Percentiles rank a stretch among this genome's conserved stretches.
phyloP scores from a whole-genome alignment of 306 rosid species.

The Vigna mungo region DNA sequence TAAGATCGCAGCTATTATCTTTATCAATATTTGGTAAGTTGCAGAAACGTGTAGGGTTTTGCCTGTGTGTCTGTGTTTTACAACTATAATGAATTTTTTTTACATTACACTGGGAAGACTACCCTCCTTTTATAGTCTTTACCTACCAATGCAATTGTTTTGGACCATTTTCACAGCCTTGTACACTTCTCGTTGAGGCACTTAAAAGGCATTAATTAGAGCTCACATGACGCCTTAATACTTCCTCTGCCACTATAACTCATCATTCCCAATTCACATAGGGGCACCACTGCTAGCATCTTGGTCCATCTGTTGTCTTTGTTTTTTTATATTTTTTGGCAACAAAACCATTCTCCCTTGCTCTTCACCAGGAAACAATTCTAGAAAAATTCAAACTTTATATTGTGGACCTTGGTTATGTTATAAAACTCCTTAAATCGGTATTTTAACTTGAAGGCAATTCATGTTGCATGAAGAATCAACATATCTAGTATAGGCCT shows the following conservation, averaged over 20 bases:
- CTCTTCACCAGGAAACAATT: constrained; percentile 35
- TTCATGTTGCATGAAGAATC: constrained; percentile 37
- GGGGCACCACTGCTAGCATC: constrained; percentile 34
- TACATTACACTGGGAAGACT: constrained; percentile 31
- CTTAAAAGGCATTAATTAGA: constrained; percentile 37
- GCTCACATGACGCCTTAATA: constrained; percentile 34
- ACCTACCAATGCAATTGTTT: constrained; percentile 43
- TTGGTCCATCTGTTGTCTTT: constrained; percentile 36
- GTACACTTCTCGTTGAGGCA: constrained; percentile 42
- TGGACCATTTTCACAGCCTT: constrained; percentile 46
- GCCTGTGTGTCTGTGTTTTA: neutral
- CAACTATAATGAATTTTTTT: neutral
- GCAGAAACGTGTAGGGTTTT: constrained; percentile 1
- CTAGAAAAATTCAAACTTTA: constrained; percentile 21
- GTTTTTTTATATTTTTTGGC: constrained; percentile 6
- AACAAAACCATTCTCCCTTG: constrained; percentile 13
- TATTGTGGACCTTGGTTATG: constrained; percentile 38
- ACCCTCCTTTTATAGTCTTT: constrained; percentile 40
- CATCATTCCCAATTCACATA: constrained; percentile 40
- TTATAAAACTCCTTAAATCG: constrained; percentile 30
- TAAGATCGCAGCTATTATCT: constrained; percentile 23
- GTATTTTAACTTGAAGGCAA: constrained; percentile 37
- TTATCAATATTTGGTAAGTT: constrained; percentile 26
- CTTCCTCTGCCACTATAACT: constrained; percentile 28
- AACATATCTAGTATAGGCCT: constrained; percentile 32